A percentile compares a stretch with the other conserved stretches of the same genome.
Conservation (phyloP, 139 green algal species). For the Trebouxia sp. region DNA sequence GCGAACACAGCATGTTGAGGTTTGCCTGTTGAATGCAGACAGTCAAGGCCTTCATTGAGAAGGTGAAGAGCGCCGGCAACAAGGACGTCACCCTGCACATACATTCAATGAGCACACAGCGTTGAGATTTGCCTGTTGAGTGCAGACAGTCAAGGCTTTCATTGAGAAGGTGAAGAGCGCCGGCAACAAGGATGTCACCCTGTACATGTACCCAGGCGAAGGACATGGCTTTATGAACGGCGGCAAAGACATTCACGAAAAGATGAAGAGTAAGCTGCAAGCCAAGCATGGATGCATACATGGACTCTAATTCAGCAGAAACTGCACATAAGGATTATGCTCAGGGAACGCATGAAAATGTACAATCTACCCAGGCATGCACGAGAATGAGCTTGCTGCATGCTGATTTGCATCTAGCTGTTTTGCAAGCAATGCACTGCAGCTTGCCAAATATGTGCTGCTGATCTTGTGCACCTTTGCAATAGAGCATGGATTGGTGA, state of each 20-base stretch:
- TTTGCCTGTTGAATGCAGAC: neutral
- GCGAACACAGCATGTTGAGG: neutral
- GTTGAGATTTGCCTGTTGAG: neutral
- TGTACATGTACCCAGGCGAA: conserved; percentile 32
- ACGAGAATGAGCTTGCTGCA: too few relatives aligned
- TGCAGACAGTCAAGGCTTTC: conserved; percentile 18
- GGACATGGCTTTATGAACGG: conserved; percentile 58
- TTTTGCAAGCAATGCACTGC: too few relatives aligned
- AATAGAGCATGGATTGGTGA: too few relatives aligned
- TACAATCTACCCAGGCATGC: too few relatives aligned
- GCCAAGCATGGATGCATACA: neutral
- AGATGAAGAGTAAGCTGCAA: conserved; percentile 23
- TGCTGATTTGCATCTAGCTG: too few relatives aligned
- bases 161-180: conserved; percentile 27
- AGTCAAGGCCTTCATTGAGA: conserved; percentile 28
- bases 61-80: conserved; percentile 19
- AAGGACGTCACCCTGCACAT: conserved; percentile 18
- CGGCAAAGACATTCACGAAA: conserved; percentile 28
- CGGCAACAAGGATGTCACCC: conserved; percentile 8
- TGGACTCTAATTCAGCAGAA: neutral
- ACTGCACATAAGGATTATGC: neutral
- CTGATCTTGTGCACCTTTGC: too few relatives aligned
- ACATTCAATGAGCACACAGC: neutral
- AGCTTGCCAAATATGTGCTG: too few relatives aligned
- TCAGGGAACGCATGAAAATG: too few relatives aligned